Conservation (phyloP, 140 eudicot species). For the Flaveria floridana region DNA sequence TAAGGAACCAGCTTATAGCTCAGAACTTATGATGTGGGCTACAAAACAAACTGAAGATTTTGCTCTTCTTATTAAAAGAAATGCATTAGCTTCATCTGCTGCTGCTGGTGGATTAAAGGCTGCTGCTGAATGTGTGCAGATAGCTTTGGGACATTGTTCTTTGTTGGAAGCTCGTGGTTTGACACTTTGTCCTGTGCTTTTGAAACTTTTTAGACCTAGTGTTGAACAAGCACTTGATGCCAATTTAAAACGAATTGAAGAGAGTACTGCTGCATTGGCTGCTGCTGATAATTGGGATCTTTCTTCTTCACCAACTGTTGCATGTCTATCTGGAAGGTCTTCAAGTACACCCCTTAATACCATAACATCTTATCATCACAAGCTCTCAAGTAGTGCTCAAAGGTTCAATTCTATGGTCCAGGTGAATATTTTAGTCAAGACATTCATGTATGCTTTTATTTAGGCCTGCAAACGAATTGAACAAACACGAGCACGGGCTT, state of each 20-base stretch:
- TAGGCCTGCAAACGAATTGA: background rate
- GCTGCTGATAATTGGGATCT: conserved; percentile 99
- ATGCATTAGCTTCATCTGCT: conserved; percentile 96
- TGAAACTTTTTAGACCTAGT: conserved; percentile 87
- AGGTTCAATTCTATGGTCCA: conserved; percentile 94
- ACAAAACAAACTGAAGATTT: conserved; percentile 80
- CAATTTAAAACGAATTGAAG: conserved; percentile 88
- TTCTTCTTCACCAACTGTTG: conserved; percentile 53
- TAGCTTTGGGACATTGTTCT: conserved; percentile 95
- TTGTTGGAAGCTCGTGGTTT: conserved; percentile 88
- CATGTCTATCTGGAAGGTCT: conserved; percentile 72
- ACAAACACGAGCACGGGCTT: background rate
- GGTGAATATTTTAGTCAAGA: conserved; percentile 44
- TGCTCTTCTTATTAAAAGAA: conserved; percentile 82
- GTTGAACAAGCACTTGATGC: conserved; percentile 99
- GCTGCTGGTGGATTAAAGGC: conserved; percentile 99
- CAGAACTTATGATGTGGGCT: conserved; percentile 99
- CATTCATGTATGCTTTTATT: conserved; percentile 5
- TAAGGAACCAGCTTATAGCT: conserved; percentile 70
- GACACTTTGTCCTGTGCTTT: conserved; percentile 90
- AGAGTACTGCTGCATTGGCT: conserved; percentile 92
- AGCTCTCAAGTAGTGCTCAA: conserved; percentile 94
- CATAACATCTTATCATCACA: conserved; percentile 50
- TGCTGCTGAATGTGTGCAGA: conserved; percentile 97
- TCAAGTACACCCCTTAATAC: conserved; percentile 48